Conservation (phyloP, 2,329 filamentous ascomycete species). For the Microdochium nivale region DNA sequence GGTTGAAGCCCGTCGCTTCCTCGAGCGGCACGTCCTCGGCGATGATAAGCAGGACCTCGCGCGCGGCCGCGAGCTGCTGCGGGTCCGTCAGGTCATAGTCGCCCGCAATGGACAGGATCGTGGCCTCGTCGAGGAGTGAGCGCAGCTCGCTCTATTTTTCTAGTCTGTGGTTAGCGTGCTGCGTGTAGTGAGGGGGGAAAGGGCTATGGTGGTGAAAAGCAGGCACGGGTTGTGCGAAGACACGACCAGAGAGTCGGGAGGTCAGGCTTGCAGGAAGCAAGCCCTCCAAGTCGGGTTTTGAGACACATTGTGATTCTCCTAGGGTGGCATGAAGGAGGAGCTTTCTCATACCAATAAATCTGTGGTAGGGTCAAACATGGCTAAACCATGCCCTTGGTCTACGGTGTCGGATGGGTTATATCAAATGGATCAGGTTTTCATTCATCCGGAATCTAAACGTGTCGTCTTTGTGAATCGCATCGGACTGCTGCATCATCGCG, state of each 20-base stretch:
- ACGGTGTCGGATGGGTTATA: not conserved
- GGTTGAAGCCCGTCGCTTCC: conserved; percentile 70
- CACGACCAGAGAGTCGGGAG: no score
- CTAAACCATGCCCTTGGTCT: not conserved
- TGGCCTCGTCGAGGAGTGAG: conserved; percentile 65
- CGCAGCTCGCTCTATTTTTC: conserved; percentile 58
- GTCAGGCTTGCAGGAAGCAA: no score
- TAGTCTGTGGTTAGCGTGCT: not conserved
- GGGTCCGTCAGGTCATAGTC: conserved; percentile 60
- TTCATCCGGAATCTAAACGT: no score
- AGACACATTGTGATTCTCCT: no score
- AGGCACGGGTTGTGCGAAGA: no score
- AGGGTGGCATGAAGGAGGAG: not conserved
- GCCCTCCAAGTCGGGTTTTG: no score
- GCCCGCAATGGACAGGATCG: conserved; percentile 65
- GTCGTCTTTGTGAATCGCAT: no score
- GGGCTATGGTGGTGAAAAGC: no score
- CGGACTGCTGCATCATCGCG: no score
- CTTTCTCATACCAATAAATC: not conserved
- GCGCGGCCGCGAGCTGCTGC: conserved; percentile 43
- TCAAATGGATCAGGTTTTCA: not conserved
- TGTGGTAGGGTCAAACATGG: not conserved
- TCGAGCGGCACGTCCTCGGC: conserved; percentile 56
- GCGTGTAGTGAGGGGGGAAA: no score
- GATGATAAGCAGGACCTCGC: conserved; percentile 54